Base-by-base conservation (phyloP, 257 asterid genomes). In the Coffea canephora region DNA sequence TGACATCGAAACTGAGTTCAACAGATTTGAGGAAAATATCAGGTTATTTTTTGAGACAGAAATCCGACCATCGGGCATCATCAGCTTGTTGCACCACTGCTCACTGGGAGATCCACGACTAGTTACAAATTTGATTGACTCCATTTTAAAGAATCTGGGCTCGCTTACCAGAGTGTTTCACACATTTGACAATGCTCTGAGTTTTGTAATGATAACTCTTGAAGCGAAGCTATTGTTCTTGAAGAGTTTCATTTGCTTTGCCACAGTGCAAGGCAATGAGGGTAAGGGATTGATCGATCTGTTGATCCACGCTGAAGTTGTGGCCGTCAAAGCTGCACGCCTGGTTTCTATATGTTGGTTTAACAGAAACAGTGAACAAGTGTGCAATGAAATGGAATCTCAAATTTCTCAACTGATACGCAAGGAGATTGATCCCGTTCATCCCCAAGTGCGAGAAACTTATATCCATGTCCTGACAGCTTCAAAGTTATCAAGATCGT, bases 171-270 rank as follows among this genome's bases (percentile, higher is more conserved):
- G 2, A 5, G 2, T 39, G 43, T 2, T 39, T 74, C 67, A 49
- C 50, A 25, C 43, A 2, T 36, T 39, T 9, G 0, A 8, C 18
- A 13, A 1, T 8, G 71, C 46, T 19, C 14, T n/a, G 23, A 0
- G 16, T 15, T 16, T 66, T 48, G 0, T 49, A 48, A 13, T 45
- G 0, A 52, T 18, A 13, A 74, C 52, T 8, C 67, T 77, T 31
- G 67, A 67, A 50, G 41, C 43, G 34, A 77, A 77, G 75, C n/a
- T 67, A 12, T 3, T n/a, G 36, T 77, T 77, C 55, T 31, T 67
- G 80, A 8, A n/a, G 41, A 77, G 50, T 67, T 16, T 77, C 74
- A 77, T 77, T 67, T 41, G 34, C 16, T 67, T 49, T 49, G 68
- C 74, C 23, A 10, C 34, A 16, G 31, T 50, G 54, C 50, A 23